Conservation (phyloP, 2,329 filamentous ascomycete species). For the Pseudocercospora cruenta region DNA sequence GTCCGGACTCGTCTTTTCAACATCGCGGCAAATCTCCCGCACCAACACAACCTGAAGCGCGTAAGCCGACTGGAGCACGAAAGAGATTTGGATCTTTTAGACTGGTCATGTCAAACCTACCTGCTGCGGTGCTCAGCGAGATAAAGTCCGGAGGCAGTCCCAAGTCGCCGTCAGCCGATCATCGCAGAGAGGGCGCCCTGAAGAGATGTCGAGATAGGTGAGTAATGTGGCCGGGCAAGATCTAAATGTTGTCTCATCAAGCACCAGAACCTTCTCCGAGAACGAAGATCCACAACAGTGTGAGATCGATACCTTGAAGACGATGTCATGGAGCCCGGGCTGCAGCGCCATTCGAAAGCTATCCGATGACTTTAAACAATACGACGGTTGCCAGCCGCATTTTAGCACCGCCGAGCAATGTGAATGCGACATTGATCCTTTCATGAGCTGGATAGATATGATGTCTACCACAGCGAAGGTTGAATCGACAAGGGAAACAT, state of each 20-base stretch:
- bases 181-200: too few relatives aligned
- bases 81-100: neutral
- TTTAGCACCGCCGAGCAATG: neutral
- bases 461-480: neutral
- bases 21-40: neutral
- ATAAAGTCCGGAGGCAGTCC: slow-evolving; percentile 3
- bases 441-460: neutral
- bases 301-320: neutral
- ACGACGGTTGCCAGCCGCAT: neutral
- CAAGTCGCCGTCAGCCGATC: neutral
- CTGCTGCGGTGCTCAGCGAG: neutral
- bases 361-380: neutral
- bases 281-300: neutral
- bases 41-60: neutral
- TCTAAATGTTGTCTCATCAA: neutral
- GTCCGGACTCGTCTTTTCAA: neutral
- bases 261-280: neutral
- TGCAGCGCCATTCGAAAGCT: neutral
- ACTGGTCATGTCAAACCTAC: neutral
- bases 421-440: neutral
- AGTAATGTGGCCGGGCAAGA: neutral
- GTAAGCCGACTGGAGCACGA: neutral
- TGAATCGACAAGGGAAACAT: neutral
- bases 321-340: neutral
- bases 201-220: neutral